phyloP scores from a whole-genome alignment of 371 early-diverging fungal genomes.

The Capillidium heterosporum region DNA sequence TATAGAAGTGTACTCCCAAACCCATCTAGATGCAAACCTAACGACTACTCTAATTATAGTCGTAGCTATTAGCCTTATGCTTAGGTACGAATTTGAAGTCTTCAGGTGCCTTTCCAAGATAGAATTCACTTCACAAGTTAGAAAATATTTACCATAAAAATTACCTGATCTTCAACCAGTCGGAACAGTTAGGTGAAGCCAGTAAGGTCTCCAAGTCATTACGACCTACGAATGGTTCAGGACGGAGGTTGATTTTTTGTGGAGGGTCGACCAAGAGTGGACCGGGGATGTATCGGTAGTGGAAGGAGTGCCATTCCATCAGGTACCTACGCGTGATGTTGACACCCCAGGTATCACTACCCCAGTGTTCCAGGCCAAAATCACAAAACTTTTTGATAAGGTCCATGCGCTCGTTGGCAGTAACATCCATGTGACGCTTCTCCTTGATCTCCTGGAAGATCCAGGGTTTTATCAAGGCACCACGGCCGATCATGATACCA shows the following conservation, averaged over 20 bases:
- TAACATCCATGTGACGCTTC: constrained; percentile 77
- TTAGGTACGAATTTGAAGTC: constrained; percentile 80
- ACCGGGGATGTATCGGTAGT: constrained; percentile 67
- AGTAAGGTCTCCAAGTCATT: constrained; percentile 87
- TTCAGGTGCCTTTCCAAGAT: constrained; percentile 69
- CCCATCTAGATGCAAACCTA: too few species aligned
- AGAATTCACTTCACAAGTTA: constrained; percentile 31
- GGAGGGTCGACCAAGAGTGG: constrained; percentile 82
- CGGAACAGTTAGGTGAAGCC: constrained; percentile 57
- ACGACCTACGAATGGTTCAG: constrained; percentile 70
- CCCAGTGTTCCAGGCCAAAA: constrained; percentile 91
- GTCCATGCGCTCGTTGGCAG: constrained; percentile 76
- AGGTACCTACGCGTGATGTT: constrained; percentile 72
- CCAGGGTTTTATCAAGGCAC: constrained; percentile 84
- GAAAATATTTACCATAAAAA: background rate
- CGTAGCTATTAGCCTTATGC: constrained; percentile 65
- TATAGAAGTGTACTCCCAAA: too few species aligned
- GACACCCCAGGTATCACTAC: constrained; percentile 75
- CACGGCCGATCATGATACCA: constrained; percentile 80
- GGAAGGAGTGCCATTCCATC: constrained; percentile 85
- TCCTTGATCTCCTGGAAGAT: constrained; percentile 85
- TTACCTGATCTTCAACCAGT: constrained; percentile 77
- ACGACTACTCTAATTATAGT: too few species aligned
- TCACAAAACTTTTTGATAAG: constrained; percentile 64
- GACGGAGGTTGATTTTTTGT: constrained; percentile 79